A percentile compares a stretch with the other conserved stretches of the same genome.
Conservation (phyloP, 2,329 filamentous ascomycete genomes). For the Colletotrichum sp. region DNA sequence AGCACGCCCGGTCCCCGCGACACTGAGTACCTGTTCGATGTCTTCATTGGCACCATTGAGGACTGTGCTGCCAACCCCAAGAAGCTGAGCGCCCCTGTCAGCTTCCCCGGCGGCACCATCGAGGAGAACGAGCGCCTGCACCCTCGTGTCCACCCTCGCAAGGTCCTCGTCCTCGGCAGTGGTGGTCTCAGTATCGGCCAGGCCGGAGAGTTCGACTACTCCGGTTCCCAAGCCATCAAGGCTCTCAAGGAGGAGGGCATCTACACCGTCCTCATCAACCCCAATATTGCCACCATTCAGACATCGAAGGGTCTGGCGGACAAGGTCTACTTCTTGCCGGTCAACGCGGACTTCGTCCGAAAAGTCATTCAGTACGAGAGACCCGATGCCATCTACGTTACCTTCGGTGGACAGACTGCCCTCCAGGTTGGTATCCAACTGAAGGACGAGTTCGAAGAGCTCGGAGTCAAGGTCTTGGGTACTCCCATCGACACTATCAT, state of each 20-base stretch:
- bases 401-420: conserved; percentile 96
- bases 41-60: conserved; percentile 87
- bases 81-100: conserved; percentile 74
- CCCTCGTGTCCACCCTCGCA: conserved; percentile 86
- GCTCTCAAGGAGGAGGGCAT: conserved; percentile 97
- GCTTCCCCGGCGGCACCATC: conserved; percentile 84
- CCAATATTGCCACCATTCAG: conserved; percentile 98
- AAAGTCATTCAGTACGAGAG: conserved; percentile 96
- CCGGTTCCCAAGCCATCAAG: conserved; percentile 97
- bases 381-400: conserved; percentile 96
- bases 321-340: conserved; percentile 98
- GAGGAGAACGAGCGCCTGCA: conserved; percentile 79
- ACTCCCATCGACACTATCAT: conserved; percentile 98
- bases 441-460: conserved; percentile 92
- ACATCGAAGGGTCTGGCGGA: conserved; percentile 97
- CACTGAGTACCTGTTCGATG: conserved; percentile 96
- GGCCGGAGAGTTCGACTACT: conserved; percentile 98
- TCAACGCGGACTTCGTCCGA: conserved; percentile 95
- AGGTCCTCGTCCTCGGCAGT: conserved; percentile 91
- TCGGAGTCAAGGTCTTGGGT: conserved; percentile 93
- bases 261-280: conserved; percentile 98
- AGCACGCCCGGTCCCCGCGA: conserved; percentile 94
- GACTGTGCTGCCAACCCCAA: conserved; percentile 71
- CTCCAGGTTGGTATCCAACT: conserved; percentile 96
- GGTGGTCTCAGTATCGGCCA: conserved; percentile 97